Evolutionary conservation across 2,329 filamentous ascomycete genomes (phyloP).

Genomic region (Eutypella sp.): DNA sequence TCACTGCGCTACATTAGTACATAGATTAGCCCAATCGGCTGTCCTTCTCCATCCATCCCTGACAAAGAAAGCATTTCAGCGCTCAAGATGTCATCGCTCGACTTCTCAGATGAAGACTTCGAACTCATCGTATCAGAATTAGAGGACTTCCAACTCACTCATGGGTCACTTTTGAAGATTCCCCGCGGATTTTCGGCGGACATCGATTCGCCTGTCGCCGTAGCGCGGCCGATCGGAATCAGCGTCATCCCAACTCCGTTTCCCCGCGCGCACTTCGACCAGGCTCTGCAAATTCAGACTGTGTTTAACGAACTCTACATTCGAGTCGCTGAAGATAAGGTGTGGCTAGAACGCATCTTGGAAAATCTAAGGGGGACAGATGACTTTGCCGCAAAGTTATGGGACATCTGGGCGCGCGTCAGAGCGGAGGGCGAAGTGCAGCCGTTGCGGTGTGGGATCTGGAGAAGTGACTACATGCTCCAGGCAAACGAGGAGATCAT

Average conservation of each 20-base stretch:
- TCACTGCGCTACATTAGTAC: too few species aligned
- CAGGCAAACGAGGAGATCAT: slow-evolving; percentile 12
- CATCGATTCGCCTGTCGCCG: slow-evolving; percentile 4
- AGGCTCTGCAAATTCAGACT: slow-evolving; percentile 7
- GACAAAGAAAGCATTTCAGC: too few species aligned
- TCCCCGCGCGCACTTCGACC: slow-evolving; percentile 6
- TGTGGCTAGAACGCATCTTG: slow-evolving; percentile 30
- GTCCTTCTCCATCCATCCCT: too few species aligned
- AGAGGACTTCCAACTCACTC: slow-evolving; percentile 11
- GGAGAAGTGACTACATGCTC: slow-evolving; percentile 42
- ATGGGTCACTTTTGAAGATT: slow-evolving; percentile 10
- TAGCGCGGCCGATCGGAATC: slow-evolving; percentile 9
- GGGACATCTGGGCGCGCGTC: slow-evolving; percentile 30
- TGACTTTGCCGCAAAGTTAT: slow-evolving; percentile 30
- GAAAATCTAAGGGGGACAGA: slow-evolving; percentile 28
- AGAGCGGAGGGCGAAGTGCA: slow-evolving; percentile 26
- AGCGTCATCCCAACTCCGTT: slow-evolving; percentile 10
- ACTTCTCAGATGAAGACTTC: slow-evolving; percentile 4
- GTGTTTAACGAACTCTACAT: slow-evolving; percentile 13
- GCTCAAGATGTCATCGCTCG: slow-evolving; percentile 1
- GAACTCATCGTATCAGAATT: slow-evolving; percentile 9
- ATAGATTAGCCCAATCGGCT: too few species aligned
- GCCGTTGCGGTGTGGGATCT: slow-evolving; percentile 30
- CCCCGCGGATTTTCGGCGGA: slow-evolving; percentile 4
- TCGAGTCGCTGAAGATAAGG: slow-evolving; percentile 24